Percentiles rank a stretch among this genome's conserved stretches.
Conservation (phyloP, 768 basidiomycete species). For the Lactifluus volemus region DNA sequence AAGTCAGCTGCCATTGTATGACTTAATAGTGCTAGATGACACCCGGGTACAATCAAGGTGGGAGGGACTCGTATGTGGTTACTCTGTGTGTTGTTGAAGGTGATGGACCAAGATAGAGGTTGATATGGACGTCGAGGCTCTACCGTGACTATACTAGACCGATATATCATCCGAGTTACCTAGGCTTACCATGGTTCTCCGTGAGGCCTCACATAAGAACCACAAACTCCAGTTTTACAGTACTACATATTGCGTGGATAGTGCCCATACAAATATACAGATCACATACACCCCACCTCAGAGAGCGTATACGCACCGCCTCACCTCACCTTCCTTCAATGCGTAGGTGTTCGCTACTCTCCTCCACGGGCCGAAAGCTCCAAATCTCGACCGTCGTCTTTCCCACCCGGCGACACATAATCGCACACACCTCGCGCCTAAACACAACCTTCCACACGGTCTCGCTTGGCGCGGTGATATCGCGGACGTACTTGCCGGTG, state of each 20-base stretch:
- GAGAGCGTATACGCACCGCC: too few species aligned
- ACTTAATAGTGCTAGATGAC: too few species aligned
- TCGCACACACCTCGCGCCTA: constrained; percentile 60
- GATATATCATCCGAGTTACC: too few species aligned
- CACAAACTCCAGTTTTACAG: neutral
- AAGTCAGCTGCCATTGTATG: too few species aligned
- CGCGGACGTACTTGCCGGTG: constrained; percentile 63
- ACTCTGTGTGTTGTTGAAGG: too few species aligned
- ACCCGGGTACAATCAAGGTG: too few species aligned
- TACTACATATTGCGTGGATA: neutral
- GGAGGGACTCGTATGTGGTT: too few species aligned
- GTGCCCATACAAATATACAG: neutral
- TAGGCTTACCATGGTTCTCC: too few species aligned
- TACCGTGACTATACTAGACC: too few species aligned
- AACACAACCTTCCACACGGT: constrained; percentile 83
- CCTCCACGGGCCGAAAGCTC: constrained; percentile 50
- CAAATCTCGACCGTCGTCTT: constrained; percentile 87
- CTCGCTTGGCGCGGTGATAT: constrained; percentile 69
- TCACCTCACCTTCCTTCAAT: neutral
- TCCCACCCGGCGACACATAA: constrained; percentile 72
- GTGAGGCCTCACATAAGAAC: too few species aligned
- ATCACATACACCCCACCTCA: neutral
- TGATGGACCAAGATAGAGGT: too few species aligned
- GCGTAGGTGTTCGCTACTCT: neutral
- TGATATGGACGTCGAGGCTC: too few species aligned